Base-by-base conservation (phyloP, 371 early-diverging fungal genomes). In the Syncephalastrum monosporum region DNA sequence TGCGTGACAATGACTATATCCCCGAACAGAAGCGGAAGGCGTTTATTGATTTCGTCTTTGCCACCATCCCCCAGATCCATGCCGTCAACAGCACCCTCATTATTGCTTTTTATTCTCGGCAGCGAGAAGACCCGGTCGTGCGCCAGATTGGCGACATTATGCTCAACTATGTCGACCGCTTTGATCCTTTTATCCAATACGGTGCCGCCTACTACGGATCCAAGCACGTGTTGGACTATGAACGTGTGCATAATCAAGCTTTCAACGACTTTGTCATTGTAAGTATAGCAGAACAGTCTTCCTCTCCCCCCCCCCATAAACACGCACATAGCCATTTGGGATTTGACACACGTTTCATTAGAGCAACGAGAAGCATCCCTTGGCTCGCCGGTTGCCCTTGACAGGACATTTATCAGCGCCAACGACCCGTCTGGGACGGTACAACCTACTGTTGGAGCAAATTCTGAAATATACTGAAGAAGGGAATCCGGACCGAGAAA, bases 131-230 rank as follows among this genome's bases (percentile, higher is more conserved):
- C 38, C 73, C 77, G 47, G 71, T 94, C 33, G 88, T 95, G 48
- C 75, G 83, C 47, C 82, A 85, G 55, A 82, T 97, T 38, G 95
- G 95, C 42, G 96, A 96, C 63, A 86, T 95, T 29, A 82, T 97
- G 59, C 57, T 89, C 25, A 68, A 78, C 42, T 82, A 88, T 61
- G 86, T 88, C 3, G 60, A 81, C 52, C 72, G 76, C 38, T 89
- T 95, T 60, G 80, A 87, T 38, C 87, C 89, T 0, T 93, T 93
- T 59, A 86, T 95, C 5, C 81, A 76, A 19, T 97, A 97, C 72
- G 92, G 95, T 24, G 91, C 90, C 8, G 87, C 90, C 69, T 94
- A 94, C 61, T 83, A 87, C 16, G 84, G 84, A 63, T 91, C 91
- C 16, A 91, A 90, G 64, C 81, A 86, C 61, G 74, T 76, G 14